Evolutionary conservation across 768 basidiomycete genomes (phyloP).

Genomic region (Leccinum uliginosum): DNA sequence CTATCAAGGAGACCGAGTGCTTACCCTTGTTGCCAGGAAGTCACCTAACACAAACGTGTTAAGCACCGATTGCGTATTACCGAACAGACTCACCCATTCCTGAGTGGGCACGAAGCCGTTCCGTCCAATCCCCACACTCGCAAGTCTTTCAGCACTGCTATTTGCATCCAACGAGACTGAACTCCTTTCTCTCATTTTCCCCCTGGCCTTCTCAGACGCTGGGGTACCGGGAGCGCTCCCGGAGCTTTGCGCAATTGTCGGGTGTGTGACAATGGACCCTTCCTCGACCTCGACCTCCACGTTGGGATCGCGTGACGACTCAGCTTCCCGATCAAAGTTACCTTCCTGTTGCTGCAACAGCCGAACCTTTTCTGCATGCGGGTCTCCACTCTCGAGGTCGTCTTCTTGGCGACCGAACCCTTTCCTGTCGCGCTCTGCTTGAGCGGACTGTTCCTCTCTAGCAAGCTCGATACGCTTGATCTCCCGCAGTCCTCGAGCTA

Average conservation of each 20-base stretch:
- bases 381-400: conserved; percentile 27
- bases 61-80: not conserved
- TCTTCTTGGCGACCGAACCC: conserved; percentile 12
- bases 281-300: conserved; percentile 15
- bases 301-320: conserved; percentile 15
- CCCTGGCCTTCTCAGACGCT: conserved; percentile 83
- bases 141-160: conserved; percentile 56
- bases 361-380: conserved; percentile 57
- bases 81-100: conserved; percentile 71
- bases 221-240: conserved; percentile 33
- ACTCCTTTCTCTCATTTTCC: conserved; percentile 81
- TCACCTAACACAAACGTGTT: conserved; percentile 45
- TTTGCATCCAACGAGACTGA: conserved; percentile 50
- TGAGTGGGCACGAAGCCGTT: conserved; percentile 95
- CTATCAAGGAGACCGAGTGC: conserved; percentile 10
- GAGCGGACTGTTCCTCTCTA: conserved; percentile 60
- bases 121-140: conserved; percentile 70
- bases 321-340: conserved; percentile 20
- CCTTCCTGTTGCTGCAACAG: conserved; percentile 54
- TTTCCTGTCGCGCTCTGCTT: conserved; percentile 25
- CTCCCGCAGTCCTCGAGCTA: conserved; percentile 80
- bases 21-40: conserved; percentile 96
- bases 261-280: conserved; percentile 22
- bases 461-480: conserved; percentile 69
- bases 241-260: conserved; percentile 41